Evolutionary conservation across 2,329 filamentous ascomycete species (phyloP).

Genomic region (Aspergillus novoparasiticus): DNA sequence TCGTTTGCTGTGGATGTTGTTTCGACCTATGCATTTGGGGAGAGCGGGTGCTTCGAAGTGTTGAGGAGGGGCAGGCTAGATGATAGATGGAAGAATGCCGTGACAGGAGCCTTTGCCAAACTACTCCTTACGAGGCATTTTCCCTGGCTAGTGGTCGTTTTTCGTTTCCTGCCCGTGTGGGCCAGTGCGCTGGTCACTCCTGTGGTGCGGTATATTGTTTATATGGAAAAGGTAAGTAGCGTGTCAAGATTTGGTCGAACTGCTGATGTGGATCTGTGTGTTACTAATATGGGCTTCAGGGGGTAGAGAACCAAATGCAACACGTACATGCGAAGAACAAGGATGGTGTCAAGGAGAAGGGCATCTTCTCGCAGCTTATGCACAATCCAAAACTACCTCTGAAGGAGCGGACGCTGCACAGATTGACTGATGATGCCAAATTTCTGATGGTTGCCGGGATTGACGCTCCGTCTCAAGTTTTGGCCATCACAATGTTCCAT

Average conservation of each 20-base stretch:
- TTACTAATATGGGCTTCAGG: conserved; percentile 1
- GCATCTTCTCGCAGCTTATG: conserved; percentile 17
- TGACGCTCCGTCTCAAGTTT: conserved; percentile 17
- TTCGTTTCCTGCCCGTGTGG: neutral
- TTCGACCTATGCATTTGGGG: conserved; percentile 18
- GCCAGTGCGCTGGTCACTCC: neutral
- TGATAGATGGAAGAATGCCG: conserved; percentile 14
- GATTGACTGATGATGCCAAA: conserved; percentile 17
- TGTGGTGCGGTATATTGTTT: neutral
- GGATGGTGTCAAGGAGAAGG: neutral
- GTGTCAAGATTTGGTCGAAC: accelerated
- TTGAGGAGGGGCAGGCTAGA: conserved; percentile 6
- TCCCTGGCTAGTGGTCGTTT: neutral
- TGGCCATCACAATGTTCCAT: conserved; percentile 21
- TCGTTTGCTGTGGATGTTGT: conserved; percentile 16
- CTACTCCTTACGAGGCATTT: conserved; percentile 12
- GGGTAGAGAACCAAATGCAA: neutral
- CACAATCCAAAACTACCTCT: conserved; percentile 8
- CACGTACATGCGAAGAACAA: neutral
- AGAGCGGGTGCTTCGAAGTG: conserved; percentile 3
- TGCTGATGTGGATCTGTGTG: neutral
- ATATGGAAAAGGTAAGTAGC: neutral
- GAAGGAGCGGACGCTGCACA: conserved; percentile 9
- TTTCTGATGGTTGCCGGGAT: conserved; percentile 21
- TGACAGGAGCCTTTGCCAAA: conserved; percentile 13